Evolutionary conservation across 2,329 filamentous ascomycete genomes (phyloP), one percentile per base, ranked within the genome.

Genomic region (Fusarium palustre): DNA sequence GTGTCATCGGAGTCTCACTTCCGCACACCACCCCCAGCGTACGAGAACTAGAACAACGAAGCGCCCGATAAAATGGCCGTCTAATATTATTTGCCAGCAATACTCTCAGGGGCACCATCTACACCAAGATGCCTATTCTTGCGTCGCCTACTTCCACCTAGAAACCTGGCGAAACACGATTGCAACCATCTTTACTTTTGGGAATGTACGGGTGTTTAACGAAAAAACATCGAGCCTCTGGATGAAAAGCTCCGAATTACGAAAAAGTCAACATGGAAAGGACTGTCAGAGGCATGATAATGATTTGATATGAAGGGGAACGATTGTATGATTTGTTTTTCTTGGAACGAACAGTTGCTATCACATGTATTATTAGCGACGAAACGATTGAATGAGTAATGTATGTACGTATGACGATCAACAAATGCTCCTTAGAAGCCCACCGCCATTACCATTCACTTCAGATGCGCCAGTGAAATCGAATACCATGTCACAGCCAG

Each of bases 121-220:
- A 49, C 16, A 13, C 38, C 38, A 31, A 43, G 24, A 52, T 59
- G 18, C 25, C 38, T 38, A n/a, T 15, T 39, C 2, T 28, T 33
- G 16, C 30, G 31, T 18, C 22, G 38, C 39, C 24, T 30, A 33
- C 20, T 45, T 34, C 15, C 46, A 49, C 20, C 3, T 8, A 10
- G 39, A 45, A 48, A 55, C 25, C 18, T 36, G 11, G 31, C 45
- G 55, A 41, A 50, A 45, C n/a, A 53, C 36, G 31, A 39, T 34
- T 52, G 34, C 25, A 49, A 33, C 43, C 20, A 55, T 25, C 15
- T 38, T 34, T n/a, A 22, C 20, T 50, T 54, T 55, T 48, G 28
- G 45, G 49, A 64, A 53, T 55, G 55, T 63, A 64, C 38, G 46
- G 53, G 57, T 36, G 34, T 55, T 49, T 38, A 58, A 67, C 42